Evolutionary conservation across 1,139 yeast genomes (phyloP), one percentile per base, ranked within the genome.

Genomic region (Yamadazyma siamensis): DNA sequence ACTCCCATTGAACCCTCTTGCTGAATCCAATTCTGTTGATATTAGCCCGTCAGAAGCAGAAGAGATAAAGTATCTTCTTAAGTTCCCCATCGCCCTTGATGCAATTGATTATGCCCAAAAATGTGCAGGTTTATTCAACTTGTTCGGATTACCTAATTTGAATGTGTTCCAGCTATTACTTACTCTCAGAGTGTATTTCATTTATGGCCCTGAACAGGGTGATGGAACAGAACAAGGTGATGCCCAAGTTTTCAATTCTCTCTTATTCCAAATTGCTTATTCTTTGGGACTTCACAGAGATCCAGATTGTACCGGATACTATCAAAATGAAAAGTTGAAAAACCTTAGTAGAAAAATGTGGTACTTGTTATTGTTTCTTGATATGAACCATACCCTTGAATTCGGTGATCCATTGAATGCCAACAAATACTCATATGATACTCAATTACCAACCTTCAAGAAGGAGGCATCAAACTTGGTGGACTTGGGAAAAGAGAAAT

Each of bases 161-260:
- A 59, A 66, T 0, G 62, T 75, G 7, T 59, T 77, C 35, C 81
- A 77, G 41, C 66, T 76, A 31, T 55, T 71, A 1, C 40, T 69
- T 13, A 41, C 62, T 26, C 43, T 56, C 25, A 51, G 75, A 36
- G 39, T 57, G 15, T 72, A 71, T 46, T 64, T 60, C 30, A 44
- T 49, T 25, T 44, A 52, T 37, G 61, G 75, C 0, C 77, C 76
- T 2, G 77, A 72, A 44, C 72, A 69, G 39, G 75, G 77, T 12
- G 69, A 65, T 33, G 60, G 57, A 7, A 56, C 62, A 2, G 78
- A 71, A 35, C 77, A 76, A 22, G 76, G 76, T 12, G 75, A 71
- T 38, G 61, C 71, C 0, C 57, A 52, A 31, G 52, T 65, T 4
- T 57, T 55, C 31, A 65, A 54, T 32, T 68, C 69, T 2, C 39